Conservation (phyloP, 495 filamentous ascomycete species). For the Delitschia confertaspora region DNA sequence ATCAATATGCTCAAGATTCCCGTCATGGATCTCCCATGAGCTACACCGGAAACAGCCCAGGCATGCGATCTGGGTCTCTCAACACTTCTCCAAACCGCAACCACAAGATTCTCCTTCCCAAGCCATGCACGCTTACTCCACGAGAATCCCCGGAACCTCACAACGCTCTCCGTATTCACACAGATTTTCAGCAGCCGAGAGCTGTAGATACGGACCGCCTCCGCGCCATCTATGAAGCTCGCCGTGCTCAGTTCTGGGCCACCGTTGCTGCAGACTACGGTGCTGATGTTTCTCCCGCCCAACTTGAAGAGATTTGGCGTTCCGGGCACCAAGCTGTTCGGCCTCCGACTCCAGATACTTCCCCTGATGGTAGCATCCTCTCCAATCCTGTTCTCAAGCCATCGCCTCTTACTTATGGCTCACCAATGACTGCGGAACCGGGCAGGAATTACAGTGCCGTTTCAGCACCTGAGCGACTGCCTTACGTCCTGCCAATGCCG, state of each 20-base stretch:
- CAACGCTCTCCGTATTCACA: slow-evolving; percentile 30
- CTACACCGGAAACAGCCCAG: slow-evolving; percentile 23
- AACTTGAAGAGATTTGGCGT: slow-evolving; percentile 63
- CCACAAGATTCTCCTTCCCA: slow-evolving; percentile 31
- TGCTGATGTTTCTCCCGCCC: slow-evolving; percentile 48
- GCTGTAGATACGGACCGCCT: slow-evolving; percentile 60
- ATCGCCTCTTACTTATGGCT: slow-evolving; percentile 22
- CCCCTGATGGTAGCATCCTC: slow-evolving; percentile 27
- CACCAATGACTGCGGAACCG: slow-evolving; percentile 13
- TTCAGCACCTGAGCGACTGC: slow-evolving; percentile 28
- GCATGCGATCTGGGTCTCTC: slow-evolving; percentile 13
- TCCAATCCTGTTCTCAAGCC: slow-evolving; percentile 24
- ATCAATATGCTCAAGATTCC: slow-evolving; percentile 27
- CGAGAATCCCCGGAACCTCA: slow-evolving; percentile 26
- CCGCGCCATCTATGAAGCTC: slow-evolving; percentile 56
- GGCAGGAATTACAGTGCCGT: slow-evolving; percentile 26
- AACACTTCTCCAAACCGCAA: slow-evolving; percentile 24
- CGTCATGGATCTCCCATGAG: slow-evolving; percentile 27
- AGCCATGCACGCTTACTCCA: slow-evolving; percentile 24
- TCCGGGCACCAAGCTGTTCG: slow-evolving; percentile 14
- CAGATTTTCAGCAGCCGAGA: slow-evolving; percentile 22
- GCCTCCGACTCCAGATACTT: slow-evolving; percentile 29
- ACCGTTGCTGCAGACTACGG: slow-evolving; percentile 64
- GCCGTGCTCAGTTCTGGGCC: slow-evolving; percentile 63
- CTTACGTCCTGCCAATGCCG: slow-evolving; percentile 27